Evolutionary conservation across 2,329 filamentous ascomycete genomes (phyloP).

Genomic region (Penicillium concentricum): DNA sequence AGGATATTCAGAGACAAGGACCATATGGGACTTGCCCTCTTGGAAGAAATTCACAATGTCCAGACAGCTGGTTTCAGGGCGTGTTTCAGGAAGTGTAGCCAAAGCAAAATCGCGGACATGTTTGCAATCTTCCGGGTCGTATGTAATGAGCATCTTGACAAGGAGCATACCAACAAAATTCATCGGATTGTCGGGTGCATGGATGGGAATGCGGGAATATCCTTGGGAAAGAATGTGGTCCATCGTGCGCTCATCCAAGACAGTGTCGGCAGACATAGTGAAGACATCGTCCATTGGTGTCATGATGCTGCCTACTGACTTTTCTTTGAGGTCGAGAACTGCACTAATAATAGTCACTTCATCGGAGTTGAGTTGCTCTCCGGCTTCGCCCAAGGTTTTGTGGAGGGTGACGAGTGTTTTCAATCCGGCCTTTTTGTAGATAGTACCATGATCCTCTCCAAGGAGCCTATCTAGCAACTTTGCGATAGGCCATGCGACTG

Average conservation of each 20-base stretch:
- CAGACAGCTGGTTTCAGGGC: slow-evolving; percentile 90
- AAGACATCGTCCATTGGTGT: slow-evolving; percentile 98
- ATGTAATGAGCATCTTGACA: slow-evolving; percentile 98
- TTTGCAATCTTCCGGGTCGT: slow-evolving; percentile 90
- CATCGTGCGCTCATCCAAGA: slow-evolving; percentile 92
- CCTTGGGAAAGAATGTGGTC: slow-evolving; percentile 88
- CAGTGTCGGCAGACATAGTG: slow-evolving; percentile 90
- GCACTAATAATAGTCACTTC: slow-evolving; percentile 99
- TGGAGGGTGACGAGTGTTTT: slow-evolving; percentile 96
- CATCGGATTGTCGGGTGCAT: slow-evolving; percentile 74
- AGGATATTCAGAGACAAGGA: slow-evolving; percentile 84
- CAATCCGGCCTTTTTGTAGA: slow-evolving; percentile 96
- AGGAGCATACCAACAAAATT: slow-evolving; percentile 98
- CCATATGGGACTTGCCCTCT: slow-evolving; percentile 98
- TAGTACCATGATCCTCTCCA: slow-evolving; percentile 90
- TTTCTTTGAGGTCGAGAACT: slow-evolving; percentile 93
- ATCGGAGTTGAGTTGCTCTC: slow-evolving; percentile 88
- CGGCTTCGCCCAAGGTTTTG: slow-evolving; percentile 80
- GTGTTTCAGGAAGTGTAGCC: slow-evolving; percentile 90
- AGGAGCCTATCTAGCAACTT: slow-evolving; percentile 92
- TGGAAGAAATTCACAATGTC: slow-evolving; percentile 99
- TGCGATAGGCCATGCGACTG: slow-evolving; percentile 89
- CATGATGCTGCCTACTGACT: slow-evolving; percentile 94
- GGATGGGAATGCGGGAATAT: slow-evolving; percentile 94
- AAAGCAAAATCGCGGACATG: slow-evolving; percentile 86